Conservation (phyloP, 768 basidiomycete species). For the Paxillus involutus region DNA sequence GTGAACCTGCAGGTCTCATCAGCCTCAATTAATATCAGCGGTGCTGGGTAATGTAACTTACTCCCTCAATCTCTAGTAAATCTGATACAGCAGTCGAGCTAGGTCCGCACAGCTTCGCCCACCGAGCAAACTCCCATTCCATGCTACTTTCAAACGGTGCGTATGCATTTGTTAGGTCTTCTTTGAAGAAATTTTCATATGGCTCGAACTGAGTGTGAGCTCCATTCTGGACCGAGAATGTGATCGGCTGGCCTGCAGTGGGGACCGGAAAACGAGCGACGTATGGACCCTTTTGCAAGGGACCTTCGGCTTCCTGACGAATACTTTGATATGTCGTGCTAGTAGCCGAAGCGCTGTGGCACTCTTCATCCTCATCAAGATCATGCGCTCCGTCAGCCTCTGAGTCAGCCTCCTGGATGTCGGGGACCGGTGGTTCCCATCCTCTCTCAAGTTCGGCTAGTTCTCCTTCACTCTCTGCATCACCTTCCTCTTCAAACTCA, state of each 20-base stretch:
- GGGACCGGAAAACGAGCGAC: background rate
- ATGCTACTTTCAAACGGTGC: constrained; percentile 36
- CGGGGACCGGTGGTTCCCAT: background rate
- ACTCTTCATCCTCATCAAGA: too few species aligned
- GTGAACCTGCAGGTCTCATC: constrained; percentile 12
- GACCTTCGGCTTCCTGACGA: background rate
- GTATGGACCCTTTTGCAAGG: background rate
- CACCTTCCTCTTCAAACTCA: background rate
- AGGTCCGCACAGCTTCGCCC: constrained; percentile 38
- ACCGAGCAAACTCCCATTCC: constrained; percentile 41
- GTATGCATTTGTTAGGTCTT: background rate
- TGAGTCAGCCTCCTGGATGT: background rate
- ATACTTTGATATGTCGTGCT: too few species aligned
- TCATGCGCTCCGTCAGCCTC: too few species aligned
- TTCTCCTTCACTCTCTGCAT: too few species aligned
- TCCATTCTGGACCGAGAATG: too few species aligned
- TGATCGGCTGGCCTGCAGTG: background rate
- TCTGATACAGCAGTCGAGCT: constrained; percentile 39
- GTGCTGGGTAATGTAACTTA: constrained; percentile 19
- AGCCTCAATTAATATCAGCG: too few species aligned
- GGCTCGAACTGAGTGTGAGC: too few species aligned
- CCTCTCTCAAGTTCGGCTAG: background rate
- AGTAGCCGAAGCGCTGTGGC: background rate
- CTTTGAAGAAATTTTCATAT: too few species aligned
- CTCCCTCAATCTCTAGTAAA: constrained; percentile 38